phyloP scores from a whole-genome alignment of 2,329 filamentous ascomycete genomes.

The Metarhizium robertsii region DNA sequence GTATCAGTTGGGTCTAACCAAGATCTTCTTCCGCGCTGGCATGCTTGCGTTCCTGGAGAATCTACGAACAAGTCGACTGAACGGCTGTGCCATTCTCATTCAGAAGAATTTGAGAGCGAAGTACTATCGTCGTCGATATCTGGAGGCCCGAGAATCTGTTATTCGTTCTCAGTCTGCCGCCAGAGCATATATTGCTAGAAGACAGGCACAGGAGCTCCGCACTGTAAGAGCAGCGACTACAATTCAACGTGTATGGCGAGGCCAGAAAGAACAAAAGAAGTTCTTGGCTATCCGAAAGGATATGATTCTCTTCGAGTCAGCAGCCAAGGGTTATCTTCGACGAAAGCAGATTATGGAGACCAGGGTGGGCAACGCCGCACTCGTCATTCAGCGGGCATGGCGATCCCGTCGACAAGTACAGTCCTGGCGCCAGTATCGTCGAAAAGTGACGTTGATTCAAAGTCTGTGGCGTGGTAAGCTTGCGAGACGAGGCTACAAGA shows the following conservation, averaged over 20 bases:
- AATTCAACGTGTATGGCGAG: slow-evolving; percentile 92
- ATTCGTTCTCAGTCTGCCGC: slow-evolving; percentile 69
- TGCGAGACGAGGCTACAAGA: slow-evolving; percentile 82
- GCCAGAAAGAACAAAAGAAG: slow-evolving; percentile 76
- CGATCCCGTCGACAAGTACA: slow-evolving; percentile 69
- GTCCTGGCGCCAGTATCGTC: slow-evolving; percentile 80
- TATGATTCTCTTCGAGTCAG: slow-evolving; percentile 79
- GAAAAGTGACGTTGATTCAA: slow-evolving; percentile 82
- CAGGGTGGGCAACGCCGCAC: slow-evolving; percentile 81
- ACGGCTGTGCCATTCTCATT: slow-evolving; percentile 92
- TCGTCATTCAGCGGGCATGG: slow-evolving; percentile 86
- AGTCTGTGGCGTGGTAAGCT: slow-evolving; percentile 82
- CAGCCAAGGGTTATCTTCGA: slow-evolving; percentile 84
- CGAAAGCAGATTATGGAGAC: slow-evolving; percentile 91
- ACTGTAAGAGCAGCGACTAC: slow-evolving; percentile 81
- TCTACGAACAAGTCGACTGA: slow-evolving; percentile 78
- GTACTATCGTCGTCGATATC: slow-evolving; percentile 86
- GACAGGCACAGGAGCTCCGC: slow-evolving; percentile 69
- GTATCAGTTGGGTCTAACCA: slow-evolving; percentile 94
- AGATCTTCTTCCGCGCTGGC: slow-evolving; percentile 98
- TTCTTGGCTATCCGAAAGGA: slow-evolving; percentile 74
- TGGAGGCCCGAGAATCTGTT: slow-evolving; percentile 76
- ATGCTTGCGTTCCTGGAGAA: slow-evolving; percentile 99
- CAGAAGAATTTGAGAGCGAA: slow-evolving; percentile 96
- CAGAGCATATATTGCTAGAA: slow-evolving; percentile 70